Base-by-base conservation (phyloP, 2,329 filamentous ascomycete genomes). In the Calonectria henricotiae region DNA sequence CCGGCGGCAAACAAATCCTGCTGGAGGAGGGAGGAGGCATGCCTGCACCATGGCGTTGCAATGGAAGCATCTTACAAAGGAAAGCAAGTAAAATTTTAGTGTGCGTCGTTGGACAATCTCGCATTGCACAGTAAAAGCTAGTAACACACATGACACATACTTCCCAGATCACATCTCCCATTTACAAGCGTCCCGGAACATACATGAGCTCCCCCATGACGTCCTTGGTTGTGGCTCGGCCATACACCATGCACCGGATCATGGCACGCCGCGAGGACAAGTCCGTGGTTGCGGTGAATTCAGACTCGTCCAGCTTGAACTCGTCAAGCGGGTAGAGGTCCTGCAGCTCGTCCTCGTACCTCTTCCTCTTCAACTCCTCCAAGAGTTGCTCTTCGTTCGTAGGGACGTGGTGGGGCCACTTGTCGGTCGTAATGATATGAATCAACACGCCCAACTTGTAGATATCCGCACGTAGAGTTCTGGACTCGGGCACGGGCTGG, bases 261-360 rank as follows among this genome's bases (percentile, higher is more conserved):
- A 55, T 55, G n/a, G 51, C 51, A 2, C 51, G 51, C 15, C 51
- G 51, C 4, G 51, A n/a, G 11, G 30, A 55, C 11, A 55, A 30
- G n/a, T 55, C 35, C 8, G 30, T n/a, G 13, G 37, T 20, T 1
- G 51, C 35, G 1, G 51, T 55, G n/a, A 37, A n/a, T 2, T 55
- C 51, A 6, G 35, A 23, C 12, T 55, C 9, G n/a, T n/a, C 30
- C 2, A 55, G 51, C 51, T 55, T 55, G 30, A 55, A 55, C 51
- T 55, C 51, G 11, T 55, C 51, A 5, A 55, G 30, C 30, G 51
- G 51, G 15, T 55, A 55, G n/a, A 55, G n/a, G 20, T 30, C 23
- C 17, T 55, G 51, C 5, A 55, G 13, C 8, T 55, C 51, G 3
- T 35, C 51, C 9, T 55, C 51, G 32, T 55, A 55, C 35, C n/a